phyloP scores from a whole-genome alignment of 1,284 basidiomycete genomes.

The Microbotryum violaceum region DNA sequence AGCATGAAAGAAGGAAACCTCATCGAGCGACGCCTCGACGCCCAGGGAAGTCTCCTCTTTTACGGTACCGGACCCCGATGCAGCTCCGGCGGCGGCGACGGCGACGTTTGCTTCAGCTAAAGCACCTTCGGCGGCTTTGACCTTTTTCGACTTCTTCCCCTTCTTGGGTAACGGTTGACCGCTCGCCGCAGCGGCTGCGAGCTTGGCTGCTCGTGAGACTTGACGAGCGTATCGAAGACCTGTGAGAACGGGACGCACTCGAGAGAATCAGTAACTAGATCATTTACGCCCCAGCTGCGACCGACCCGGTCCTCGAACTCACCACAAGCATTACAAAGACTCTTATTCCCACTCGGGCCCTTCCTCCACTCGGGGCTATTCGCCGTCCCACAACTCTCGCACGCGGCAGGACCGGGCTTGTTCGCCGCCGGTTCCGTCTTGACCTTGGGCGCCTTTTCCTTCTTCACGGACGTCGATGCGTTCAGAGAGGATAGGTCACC shows the following conservation, averaged over 20 bases:
- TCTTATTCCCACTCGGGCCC: constrained; percentile 71
- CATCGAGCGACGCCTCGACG: too few relatives aligned
- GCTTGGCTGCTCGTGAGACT: constrained; percentile 22
- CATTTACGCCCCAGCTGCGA: constrained; percentile 13
- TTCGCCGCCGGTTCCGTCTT: constrained; percentile 4
- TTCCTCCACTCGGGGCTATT: constrained; percentile 92
- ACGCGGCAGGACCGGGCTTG: constrained; percentile 58
- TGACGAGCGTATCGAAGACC: constrained; percentile 26
- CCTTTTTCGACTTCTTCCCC: constrained; percentile 10
- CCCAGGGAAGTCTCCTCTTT: too few relatives aligned
- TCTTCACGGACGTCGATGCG: constrained; percentile 22
- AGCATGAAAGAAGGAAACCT: too few relatives aligned
- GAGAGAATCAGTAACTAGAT: too few relatives aligned
- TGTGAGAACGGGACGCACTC: background rate
- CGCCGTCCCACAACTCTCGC: constrained; percentile 72
- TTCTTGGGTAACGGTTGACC: background rate
- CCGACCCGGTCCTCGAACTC: constrained; percentile 42
- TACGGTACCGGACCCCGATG: background rate
- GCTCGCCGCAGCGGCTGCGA: constrained; percentile 9
- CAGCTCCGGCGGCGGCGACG: background rate
- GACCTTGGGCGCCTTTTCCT: constrained; percentile 53
- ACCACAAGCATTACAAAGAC: constrained; percentile 77
- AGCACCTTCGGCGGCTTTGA: background rate
- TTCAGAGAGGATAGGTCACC: constrained; percentile 7
- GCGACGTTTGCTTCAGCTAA: background rate